These are phyloP conservation scores for Manihot esculenta DNA, from an alignment of 441 rosid species.

Conservation along the genomic window DNA sequence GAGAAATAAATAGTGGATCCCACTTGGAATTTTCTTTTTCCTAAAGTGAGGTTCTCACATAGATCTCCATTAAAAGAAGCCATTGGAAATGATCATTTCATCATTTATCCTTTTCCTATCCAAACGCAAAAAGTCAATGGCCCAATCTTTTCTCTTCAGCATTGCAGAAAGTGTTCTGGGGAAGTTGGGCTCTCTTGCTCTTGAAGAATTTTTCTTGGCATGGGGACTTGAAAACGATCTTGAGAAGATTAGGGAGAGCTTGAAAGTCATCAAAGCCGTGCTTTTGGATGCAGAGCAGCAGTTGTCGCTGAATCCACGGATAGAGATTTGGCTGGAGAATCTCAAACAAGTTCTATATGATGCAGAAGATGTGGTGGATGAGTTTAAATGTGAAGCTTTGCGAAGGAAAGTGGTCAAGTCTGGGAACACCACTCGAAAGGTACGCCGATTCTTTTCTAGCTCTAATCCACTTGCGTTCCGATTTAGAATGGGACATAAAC, in stretches of 20 bases:
- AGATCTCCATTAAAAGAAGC: too few species aligned
- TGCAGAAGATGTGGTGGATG: conserved; percentile 21
- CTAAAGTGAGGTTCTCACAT: too few species aligned
- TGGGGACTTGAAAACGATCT: conserved; percentile 9
- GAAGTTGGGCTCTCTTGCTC: background rate
- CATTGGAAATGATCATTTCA: too few species aligned
- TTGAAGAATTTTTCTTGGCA: conserved; percentile 6
- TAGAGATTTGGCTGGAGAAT: conserved; percentile 8
- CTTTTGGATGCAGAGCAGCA: conserved; percentile 9
- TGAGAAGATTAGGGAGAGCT: background rate
- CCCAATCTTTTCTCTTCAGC: background rate
- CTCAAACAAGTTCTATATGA: conserved; percentile 9
- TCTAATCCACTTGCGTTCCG: conserved; percentile 18
- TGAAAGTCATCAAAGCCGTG: conserved; percentile 12
- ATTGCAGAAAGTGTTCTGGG: background rate
- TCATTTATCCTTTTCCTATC: too few species aligned
- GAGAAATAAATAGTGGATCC: too few species aligned
- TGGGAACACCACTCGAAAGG: background rate
- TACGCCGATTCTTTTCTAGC: conserved; percentile 18
- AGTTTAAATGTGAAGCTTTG: conserved; percentile 5
- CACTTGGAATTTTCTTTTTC: too few species aligned
- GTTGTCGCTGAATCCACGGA: background rate
- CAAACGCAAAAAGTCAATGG: background rate
- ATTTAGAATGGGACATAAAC: conserved; percentile 7
- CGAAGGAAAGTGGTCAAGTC: background rate